Evolutionary conservation across 1,284 basidiomycete species (phyloP), one percentile per base, ranked within the genome.

Genomic region (Acaromyces ingoldii): DNA sequence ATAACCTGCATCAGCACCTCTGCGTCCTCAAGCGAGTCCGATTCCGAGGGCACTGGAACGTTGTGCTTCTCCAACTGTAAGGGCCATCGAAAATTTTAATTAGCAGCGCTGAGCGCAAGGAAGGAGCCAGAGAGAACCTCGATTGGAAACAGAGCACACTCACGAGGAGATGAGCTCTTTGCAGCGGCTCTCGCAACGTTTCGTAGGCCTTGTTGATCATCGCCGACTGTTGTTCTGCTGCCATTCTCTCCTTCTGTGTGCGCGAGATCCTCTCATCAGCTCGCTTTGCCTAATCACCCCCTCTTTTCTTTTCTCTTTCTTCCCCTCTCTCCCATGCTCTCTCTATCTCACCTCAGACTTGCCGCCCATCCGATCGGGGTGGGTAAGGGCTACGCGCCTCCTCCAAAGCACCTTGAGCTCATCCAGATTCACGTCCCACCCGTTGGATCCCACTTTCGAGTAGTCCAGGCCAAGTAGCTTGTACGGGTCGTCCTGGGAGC

Each of bases 201-300:
- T 72, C 70, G 53, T 74, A 74, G 1, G 71, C 71, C 17, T 66
- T 65, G 46, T 74, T 74, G 55, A 74, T 58, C 25, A 71, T 44
- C 2, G 71, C 62, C 9, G 63, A 66, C 38, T 74, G 71, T 51
- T 69, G 62, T 3, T 62, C 66, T 3, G 67, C 71, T 9, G 64
- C 59, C 50, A 65, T 53, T 49, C 70, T 67, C 47, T 72, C 70
- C 30, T 66, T 58, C 6, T 55, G 37, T 3, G 19, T 10, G 38
- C 15, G 26, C 15, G 31, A 2, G 19, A 41, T 4, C 25, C 13
- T 5, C 46, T n/a, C 4, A 48, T 6, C 33, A 48, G 10, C 21
- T 36, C 19, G 28, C 17, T 7, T 13, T 19, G 38, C 7, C 7
- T 22, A 40, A 7, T 19, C 13, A 40, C 28, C 21, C 7, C 28